Evolutionary conservation across 768 basidiomycete genomes (phyloP).

Genomic region (Leccinellum rugosiceps): DNA sequence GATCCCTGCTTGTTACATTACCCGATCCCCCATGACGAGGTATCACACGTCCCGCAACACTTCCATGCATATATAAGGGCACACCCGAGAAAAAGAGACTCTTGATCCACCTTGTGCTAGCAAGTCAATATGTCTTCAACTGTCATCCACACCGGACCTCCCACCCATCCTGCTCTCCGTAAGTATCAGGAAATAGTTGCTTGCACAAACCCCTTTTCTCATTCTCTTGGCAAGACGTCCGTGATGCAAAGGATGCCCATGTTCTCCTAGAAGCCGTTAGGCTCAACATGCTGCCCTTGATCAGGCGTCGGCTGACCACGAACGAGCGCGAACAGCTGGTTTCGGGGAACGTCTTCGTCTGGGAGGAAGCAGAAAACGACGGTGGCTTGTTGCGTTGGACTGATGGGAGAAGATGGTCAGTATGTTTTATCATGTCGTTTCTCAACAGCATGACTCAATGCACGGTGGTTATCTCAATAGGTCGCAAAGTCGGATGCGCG

Average conservation of each 20-base stretch:
- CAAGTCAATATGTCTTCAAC: conserved; percentile 16
- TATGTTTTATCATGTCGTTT: not conserved
- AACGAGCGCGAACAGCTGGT: conserved; percentile 65
- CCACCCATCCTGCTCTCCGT: conserved; percentile 32
- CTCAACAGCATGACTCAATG: conserved; percentile 2
- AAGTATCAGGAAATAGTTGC: conserved; percentile 24
- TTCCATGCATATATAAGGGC: conserved; percentile 28
- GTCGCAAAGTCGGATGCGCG: conserved; percentile 84
- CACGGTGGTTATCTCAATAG: conserved; percentile 32
- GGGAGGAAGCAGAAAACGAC: conserved; percentile 80
- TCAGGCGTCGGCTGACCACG: conserved; percentile 65
- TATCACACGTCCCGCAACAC: conserved; percentile 16
- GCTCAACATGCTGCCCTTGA: conserved; percentile 63
- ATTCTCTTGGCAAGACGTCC: conserved; percentile 49
- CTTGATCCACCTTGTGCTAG: conserved; percentile 4
- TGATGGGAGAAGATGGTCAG: conserved; percentile 74
- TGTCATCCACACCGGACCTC: conserved; percentile 20
- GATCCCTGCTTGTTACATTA: conserved; percentile 15
- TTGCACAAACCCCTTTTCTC: not conserved
- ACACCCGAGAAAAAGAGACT: not conserved
- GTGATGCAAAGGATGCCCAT: conserved; percentile 79
- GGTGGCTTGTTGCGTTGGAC: conserved; percentile 73
- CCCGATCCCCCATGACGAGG: conserved; percentile 14
- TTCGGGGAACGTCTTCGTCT: conserved; percentile 80
- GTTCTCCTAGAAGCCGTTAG: conserved; percentile 75